phyloP scores from a whole-genome alignment of 257 asterid species.

The Rhazya stricta region DNA sequence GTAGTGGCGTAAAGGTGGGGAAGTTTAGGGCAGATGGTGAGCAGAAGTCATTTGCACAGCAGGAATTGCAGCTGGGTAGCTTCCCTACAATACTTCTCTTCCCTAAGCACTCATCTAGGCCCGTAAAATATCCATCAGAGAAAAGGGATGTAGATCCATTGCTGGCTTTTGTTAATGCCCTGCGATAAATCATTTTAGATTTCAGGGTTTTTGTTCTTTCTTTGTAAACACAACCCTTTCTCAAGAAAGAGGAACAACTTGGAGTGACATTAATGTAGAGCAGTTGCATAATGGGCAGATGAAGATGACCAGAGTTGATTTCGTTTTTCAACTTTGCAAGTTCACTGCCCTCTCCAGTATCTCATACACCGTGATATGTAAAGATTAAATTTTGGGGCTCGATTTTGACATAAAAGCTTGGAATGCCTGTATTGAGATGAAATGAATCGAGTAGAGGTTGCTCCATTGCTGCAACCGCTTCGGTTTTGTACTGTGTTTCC shows the following conservation, averaged over 20 bases:
- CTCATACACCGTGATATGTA: background rate
- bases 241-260: background rate
- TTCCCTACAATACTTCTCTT: slow-evolving; percentile 76
- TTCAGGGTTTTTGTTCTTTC: background rate
- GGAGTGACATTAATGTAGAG: background rate
- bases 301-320: background rate
- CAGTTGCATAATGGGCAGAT: background rate
- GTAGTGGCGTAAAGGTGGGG: slow-evolving; percentile 69
- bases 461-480: too few relatives aligned
- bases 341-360: background rate
- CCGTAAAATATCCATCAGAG: slow-evolving; percentile 74
- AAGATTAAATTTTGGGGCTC: too few relatives aligned
- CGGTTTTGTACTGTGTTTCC: too few relatives aligned
- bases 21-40: slow-evolving; percentile 85
- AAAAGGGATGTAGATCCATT: slow-evolving; percentile 73
- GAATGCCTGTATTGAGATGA: too few relatives aligned
- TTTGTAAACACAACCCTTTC: background rate
- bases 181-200: slow-evolving; percentile 26
- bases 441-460: too few relatives aligned
- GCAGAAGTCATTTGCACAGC: slow-evolving; percentile 64
- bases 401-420: too few relatives aligned
- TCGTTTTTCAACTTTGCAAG: background rate
- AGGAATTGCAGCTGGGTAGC: slow-evolving; percentile 62
- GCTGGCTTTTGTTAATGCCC: slow-evolving; percentile 71
- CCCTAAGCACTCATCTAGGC: slow-evolving; percentile 57